Base-by-base conservation (phyloP, 75 land plant genomes). In the Cupressus sempervirens region DNA sequence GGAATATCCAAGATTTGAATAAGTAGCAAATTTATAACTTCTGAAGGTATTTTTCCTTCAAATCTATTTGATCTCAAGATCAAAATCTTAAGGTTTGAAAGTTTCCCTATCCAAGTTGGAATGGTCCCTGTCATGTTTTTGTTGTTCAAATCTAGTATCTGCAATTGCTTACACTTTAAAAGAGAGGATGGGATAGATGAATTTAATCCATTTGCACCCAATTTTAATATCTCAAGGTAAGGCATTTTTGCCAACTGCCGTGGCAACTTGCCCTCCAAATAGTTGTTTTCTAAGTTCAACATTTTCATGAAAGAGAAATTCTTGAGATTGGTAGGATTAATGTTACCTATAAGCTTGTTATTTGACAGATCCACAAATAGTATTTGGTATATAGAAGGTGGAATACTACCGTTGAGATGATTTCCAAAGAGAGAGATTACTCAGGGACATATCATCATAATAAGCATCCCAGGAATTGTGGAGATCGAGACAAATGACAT, bases 21-120 rank as follows among this genome's bases (percentile, higher is more conserved):
- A 68, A 29, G 26, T 29, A 10, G 32, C 11, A 68, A n/a, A 29
- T 4, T 68, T 9, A 34, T 29, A 5, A 68, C 1, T 29, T 29
- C 11, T 9, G 26, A 26, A 10, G 32, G 73, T 7, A 68, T 68
- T 29, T 1, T 4, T 0, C 73, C 73, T 68, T 68, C 73, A 68
- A 68, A 68, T 68, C 11, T 68, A n/a, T 68, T 68, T 68, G 73
- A 68, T 68, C 32, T 68, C 30, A 68, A 68, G 73, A 68, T n/a
- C 73, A 68, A 8, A 68, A 68, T 68, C 73, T 68, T 68, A 68
- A 68, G 73, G 10, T 30, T 68, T 23, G 32, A 7, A 29, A 68
- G 73, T 3, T 68, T 7, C 73, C 10, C 32, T 4, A n/a, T 68
- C 73, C 32, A 68, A 8, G 7, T 29, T 68, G 12, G 11, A 68